Evolutionary conservation across 495 filamentous ascomycete species (phyloP), one percentile per base, ranked within the genome.

Genomic region (Aspergillus sclerotioniger): DNA sequence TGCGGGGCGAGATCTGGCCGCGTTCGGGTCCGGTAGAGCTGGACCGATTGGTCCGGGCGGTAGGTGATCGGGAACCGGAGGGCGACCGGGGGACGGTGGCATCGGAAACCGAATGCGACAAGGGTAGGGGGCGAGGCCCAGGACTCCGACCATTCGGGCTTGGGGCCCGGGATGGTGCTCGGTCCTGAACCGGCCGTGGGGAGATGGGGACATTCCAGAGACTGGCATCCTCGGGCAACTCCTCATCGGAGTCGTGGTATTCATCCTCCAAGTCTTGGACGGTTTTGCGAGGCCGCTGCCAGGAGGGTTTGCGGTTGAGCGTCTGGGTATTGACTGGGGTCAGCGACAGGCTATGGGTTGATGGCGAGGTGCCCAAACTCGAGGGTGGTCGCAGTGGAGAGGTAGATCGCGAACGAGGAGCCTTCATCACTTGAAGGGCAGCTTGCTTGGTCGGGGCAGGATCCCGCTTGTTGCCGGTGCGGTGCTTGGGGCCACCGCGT

Each of bases 191-290:
- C 4, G 90, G 90, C 16, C 91, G 83, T 9, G 94, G 94, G 8
- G 92, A 96, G n/a, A 98, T 84, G 0, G 94, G 94, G 8, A 98
- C 90, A 64, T 98, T 98, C 79, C 91, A 91, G 19, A 98, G 78
- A 63, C 93, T 86, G 15, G 91, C 87, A 63, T 95, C 94, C 54
- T 95, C 91, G 6, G 94, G 94, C 20, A 98, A 83, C 53, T 98
- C 92, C 57, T 96, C 93, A 57, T 96, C 94, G 10, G 85, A 86
- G 56, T 96, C 90, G 69, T 92, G 82, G 60, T 88, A 96, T 68
- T 98, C 93, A 41, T 86, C 83, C 67, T 97, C 95, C 33, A 93
- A 67, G 53, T 96, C 88, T 56, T 89, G 81, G 5, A 84, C 72
- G 4, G 89, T 83, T 72, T 97, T 98, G 52, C 89, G 79, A 45